Conservation (phyloP, 1,284 basidiomycete species). For the Microbotryomycetes sp. region DNA sequence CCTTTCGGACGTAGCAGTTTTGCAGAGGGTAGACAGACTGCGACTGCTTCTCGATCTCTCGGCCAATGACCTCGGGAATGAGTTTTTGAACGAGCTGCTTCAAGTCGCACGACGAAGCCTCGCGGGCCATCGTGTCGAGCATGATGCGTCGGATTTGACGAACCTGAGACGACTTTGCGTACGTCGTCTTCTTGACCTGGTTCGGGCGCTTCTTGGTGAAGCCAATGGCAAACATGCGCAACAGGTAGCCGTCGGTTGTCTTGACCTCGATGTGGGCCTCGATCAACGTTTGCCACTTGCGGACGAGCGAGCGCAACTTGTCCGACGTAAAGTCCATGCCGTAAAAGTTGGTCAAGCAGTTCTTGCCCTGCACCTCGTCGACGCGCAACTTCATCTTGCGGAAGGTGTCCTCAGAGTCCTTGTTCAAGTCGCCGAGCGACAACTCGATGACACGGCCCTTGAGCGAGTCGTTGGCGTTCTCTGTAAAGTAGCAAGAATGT, state of each 20-base stretch:
- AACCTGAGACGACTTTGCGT: constrained; percentile 91
- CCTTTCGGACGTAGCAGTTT: constrained; percentile 98
- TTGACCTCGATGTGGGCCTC: constrained; percentile 98
- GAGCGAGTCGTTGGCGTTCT: constrained; percentile 97
- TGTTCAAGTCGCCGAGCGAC: constrained; percentile 96
- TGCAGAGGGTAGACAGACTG: constrained; percentile 95
- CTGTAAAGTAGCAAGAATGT: constrained; percentile 46
- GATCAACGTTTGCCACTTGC: constrained; percentile 99
- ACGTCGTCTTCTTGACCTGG: constrained; percentile 99
- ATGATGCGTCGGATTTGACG: constrained; percentile 99
- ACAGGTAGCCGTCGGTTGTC: constrained; percentile 98
- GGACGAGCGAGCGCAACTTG: constrained; percentile 98
- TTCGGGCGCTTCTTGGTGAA: constrained; percentile 96
- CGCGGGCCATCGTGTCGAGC: constrained; percentile 99
- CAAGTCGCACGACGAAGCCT: constrained; percentile 90
- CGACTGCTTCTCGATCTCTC: constrained; percentile 98
- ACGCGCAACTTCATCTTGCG: constrained; percentile 98
- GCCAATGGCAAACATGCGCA: constrained; percentile 97
- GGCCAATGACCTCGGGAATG: constrained; percentile 96
- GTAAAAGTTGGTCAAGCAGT: constrained; percentile 99
- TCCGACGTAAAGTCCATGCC: constrained; percentile 99
- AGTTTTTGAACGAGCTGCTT: constrained; percentile 80
- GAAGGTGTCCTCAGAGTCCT: constrained; percentile 99
- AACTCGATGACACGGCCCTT: constrained; percentile 96
- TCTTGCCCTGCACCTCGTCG: constrained; percentile 97